Percentiles rank a stretch among this genome's conserved stretches.
phyloP scores from a whole-genome alignment of 345 rosid genomes.

The Salix dunnii region DNA sequence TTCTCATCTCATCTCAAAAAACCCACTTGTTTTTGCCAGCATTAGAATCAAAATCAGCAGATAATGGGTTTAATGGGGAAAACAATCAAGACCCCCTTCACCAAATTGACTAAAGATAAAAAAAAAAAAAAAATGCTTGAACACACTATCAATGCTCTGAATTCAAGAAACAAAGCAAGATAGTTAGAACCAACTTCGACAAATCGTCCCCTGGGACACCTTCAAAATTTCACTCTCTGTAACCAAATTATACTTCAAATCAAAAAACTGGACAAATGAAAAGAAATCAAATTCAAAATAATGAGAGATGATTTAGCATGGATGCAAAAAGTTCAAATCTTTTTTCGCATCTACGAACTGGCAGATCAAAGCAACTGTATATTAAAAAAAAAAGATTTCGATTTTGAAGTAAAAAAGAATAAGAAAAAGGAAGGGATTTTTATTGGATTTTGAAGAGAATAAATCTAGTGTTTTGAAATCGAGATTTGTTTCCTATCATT shows the following conservation, averaged over 20 bases:
- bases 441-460: constrained; percentile 11
- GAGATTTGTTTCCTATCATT: background rate
- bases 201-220: constrained; percentile 18
- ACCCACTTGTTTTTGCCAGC: background rate
- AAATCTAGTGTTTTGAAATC: constrained; percentile 22
- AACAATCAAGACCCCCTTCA: constrained; percentile 3
- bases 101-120: constrained; percentile 3
- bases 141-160: background rate
- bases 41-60: background rate
- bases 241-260: constrained; percentile 9
- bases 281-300: background rate
- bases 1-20: constrained; percentile 25
- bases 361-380: background rate
- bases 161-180: background rate
- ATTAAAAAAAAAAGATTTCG: background rate
- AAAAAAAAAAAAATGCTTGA: background rate
- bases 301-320: background rate
- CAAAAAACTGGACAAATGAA: background rate
- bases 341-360: background rate
- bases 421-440: background rate
- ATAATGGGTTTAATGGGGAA: background rate
- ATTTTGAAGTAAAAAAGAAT: background rate
- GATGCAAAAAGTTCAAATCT: background rate
- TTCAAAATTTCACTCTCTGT: constrained; percentile 1
- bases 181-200: constrained; percentile 9